Percentiles rank a stretch among this genome's conserved stretches.
These are phyloP conservation scores for Phoenix dactylifera DNA, from an alignment of 176 grass and related monocot genomes.

Conservation along the genomic window DNA sequence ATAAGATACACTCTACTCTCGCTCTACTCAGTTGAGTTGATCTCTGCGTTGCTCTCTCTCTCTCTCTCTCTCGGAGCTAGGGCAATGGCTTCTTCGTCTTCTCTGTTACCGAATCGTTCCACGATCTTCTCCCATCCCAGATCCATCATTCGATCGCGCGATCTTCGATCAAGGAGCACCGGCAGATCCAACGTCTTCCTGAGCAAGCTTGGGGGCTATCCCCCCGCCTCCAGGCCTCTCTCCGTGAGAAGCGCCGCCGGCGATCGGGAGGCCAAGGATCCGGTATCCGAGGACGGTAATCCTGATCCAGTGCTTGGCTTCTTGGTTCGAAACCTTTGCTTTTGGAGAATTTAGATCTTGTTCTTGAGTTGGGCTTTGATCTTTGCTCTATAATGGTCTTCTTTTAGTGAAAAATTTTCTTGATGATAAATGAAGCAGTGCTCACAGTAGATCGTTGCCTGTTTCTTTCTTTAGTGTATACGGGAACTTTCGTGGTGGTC, in stretches of 20 bases:
- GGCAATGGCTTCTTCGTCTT: neutral
- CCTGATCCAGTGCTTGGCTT: neutral
- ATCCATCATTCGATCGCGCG: neutral
- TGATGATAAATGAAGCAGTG: too few relatives aligned
- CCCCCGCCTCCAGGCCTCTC: neutral
- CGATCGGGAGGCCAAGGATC: conserved; percentile 11
- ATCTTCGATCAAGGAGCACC: neutral
- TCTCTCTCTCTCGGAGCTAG: neutral
- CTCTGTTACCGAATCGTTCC: conserved; percentile 3
- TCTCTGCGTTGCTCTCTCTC: too few relatives aligned
- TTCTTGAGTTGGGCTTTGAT: too few relatives aligned
- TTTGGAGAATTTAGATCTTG: too few relatives aligned
- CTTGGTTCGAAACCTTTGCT: neutral
- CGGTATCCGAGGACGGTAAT: conserved; percentile 4
- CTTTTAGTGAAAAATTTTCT: too few relatives aligned
- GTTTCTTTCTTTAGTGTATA: too few relatives aligned
- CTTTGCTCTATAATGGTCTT: too few relatives aligned
- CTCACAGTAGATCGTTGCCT: too few relatives aligned
- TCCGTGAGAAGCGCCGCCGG: conserved; percentile 7
- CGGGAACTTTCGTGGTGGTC: too few relatives aligned
- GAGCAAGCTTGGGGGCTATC: neutral
- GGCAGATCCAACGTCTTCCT: neutral
- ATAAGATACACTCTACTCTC: too few relatives aligned
- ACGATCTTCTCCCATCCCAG: neutral
- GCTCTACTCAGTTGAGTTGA: too few relatives aligned